Percentiles rank a stretch among this genome's conserved stretches.
phyloP scores from a whole-genome alignment of 371 early-diverging fungal genomes.

The Mucor sp. region DNA sequence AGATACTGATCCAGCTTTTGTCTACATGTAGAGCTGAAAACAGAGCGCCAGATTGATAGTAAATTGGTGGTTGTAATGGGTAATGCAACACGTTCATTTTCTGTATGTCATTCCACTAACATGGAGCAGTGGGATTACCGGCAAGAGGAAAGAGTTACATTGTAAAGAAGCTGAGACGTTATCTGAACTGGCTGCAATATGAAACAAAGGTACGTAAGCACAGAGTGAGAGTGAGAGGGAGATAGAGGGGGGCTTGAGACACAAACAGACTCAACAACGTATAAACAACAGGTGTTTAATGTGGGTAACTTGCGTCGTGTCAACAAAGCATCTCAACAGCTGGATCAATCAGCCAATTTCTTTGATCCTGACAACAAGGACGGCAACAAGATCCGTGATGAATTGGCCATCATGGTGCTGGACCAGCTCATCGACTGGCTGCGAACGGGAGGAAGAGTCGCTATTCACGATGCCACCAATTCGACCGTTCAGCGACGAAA shows the following conservation, averaged over 20 bases:
- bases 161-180: slow-evolving; percentile 83
- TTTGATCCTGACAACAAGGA: slow-evolving; percentile 81
- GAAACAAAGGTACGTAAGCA: slow-evolving; percentile 54
- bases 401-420: slow-evolving; percentile 76
- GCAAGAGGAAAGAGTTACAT: slow-evolving; percentile 91
- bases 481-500: slow-evolving; percentile 73
- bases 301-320: slow-evolving; percentile 85
- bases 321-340: slow-evolving; percentile 38
- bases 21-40: slow-evolving; percentile 10
- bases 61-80: slow-evolving; percentile 71
- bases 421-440: slow-evolving; percentile 85
- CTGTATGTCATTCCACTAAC: not conserved
- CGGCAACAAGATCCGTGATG: slow-evolving; percentile 69
- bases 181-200: slow-evolving; percentile 71
- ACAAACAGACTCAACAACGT: not conserved
- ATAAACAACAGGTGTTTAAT: slow-evolving; percentile 68
- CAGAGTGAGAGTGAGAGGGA: too few species aligned
- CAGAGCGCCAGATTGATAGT: slow-evolving; percentile 42
- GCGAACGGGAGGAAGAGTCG: slow-evolving; percentile 69
- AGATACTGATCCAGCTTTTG: not conserved
- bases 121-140: slow-evolving; percentile 77
- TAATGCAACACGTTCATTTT: slow-evolving; percentile 25
- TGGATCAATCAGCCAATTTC: slow-evolving; percentile 62
- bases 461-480: slow-evolving; percentile 91
- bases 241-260: too few species aligned